Evolutionary conservation across 768 basidiomycete species (phyloP).

Genomic region (Leccinum aurantiacum): DNA sequence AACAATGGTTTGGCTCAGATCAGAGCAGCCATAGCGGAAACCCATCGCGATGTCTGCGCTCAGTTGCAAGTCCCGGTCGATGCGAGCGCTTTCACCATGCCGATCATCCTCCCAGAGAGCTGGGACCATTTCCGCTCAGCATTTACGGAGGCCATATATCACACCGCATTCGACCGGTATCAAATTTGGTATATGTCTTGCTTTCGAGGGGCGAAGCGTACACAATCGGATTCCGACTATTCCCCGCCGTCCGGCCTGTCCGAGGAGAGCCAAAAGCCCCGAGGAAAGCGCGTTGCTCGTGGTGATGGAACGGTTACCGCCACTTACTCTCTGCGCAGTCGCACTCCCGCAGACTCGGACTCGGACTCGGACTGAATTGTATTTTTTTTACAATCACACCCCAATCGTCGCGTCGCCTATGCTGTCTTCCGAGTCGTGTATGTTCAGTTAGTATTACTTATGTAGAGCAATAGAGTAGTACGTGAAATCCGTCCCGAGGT

Average conservation of each 20-base stretch:
- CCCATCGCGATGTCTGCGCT: not conserved
- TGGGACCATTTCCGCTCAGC: not conserved
- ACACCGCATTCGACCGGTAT: not conserved
- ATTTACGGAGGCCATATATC: not conserved
- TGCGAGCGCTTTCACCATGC: not conserved
- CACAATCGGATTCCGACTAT: not conserved
- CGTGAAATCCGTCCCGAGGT: too few relatives aligned
- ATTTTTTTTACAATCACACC: not conserved
- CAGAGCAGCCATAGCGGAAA: not conserved
- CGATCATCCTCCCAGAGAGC: not conserved
- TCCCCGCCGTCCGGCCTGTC: not conserved
- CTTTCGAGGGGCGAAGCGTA: not conserved
- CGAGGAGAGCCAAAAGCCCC: not conserved
- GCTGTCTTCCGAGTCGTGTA: too few relatives aligned
- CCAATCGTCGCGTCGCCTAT: not conserved
- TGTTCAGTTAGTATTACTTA: too few relatives aligned
- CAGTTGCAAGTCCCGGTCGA: not conserved
- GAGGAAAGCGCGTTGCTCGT: not conserved
- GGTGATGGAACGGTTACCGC: not conserved
- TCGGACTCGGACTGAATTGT: not conserved
- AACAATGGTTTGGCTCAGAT: not conserved
- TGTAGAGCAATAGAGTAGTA: too few relatives aligned
- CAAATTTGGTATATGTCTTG: not conserved
- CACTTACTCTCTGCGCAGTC: not conserved
- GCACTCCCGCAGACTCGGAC: not conserved